These are phyloP conservation scores for Rhododendron simsii DNA, from an alignment of 148 eudicot genomes.

Conservation along the genomic window DNA sequence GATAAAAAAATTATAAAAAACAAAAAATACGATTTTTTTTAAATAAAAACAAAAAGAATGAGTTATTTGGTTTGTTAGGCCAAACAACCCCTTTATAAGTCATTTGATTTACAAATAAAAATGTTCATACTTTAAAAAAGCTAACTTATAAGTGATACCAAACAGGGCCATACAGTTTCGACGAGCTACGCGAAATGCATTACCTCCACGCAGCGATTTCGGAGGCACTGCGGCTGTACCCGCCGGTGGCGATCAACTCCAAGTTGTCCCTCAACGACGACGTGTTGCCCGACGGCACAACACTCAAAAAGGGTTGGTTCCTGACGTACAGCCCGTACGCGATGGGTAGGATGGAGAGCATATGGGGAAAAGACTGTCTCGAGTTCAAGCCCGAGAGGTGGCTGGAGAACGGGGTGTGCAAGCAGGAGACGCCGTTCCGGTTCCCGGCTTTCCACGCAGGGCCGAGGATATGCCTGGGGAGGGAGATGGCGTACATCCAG, in stretches of 20 bases:
- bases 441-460: slow-evolving; percentile 55
- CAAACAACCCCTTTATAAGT: too few relatives aligned
- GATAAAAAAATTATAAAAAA: too few relatives aligned
- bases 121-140: too few relatives aligned
- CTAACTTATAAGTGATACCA: too few relatives aligned
- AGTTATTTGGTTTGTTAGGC: too few relatives aligned
- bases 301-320: slow-evolving; percentile 40
- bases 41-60: too few relatives aligned
- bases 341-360: slow-evolving; percentile 71
- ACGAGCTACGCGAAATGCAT: slow-evolving; percentile 22
- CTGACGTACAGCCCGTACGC: slow-evolving; percentile 40
- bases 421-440: slow-evolving; percentile 43
- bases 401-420: slow-evolving; percentile 44
- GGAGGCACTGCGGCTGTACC: slow-evolving; percentile 56
- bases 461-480: slow-evolving; percentile 35
- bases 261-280: slow-evolving; percentile 34
- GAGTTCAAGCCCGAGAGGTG: slow-evolving; percentile 67
- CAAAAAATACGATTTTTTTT: too few relatives aligned
- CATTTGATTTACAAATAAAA: too few relatives aligned
- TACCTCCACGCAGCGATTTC: slow-evolving; percentile 59
- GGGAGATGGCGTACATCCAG: slow-evolving; percentile 36
- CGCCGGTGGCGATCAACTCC: slow-evolving; percentile 60
- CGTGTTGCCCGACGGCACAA: slow-evolving; percentile 48
- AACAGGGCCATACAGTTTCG: neutral
- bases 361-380: slow-evolving; percentile 68